phyloP scores from a whole-genome alignment of 192 early-diverging fungal genomes.

The Entomortierella lignicola region DNA sequence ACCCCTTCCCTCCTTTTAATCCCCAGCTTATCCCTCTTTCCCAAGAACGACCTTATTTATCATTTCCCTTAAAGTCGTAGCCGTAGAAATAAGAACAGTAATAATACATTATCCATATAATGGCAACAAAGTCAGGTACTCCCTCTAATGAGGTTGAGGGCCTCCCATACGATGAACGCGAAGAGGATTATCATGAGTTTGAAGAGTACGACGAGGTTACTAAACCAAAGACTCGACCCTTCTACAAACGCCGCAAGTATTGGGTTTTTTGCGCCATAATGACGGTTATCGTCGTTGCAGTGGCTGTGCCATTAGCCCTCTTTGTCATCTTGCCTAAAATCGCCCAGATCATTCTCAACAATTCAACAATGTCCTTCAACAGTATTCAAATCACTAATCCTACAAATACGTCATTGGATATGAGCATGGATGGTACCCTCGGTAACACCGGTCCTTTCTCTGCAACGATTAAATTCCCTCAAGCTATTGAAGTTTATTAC shows the following conservation, averaged over 20 bases:
- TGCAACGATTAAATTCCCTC: slow-evolving; percentile 59
- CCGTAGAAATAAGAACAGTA: slow-evolving; percentile 1
- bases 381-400: slow-evolving; percentile 55
- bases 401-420: slow-evolving; percentile 49
- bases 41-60: neutral
- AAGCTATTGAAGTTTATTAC: slow-evolving; percentile 56
- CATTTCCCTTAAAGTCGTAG: neutral
- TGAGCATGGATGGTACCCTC: slow-evolving; percentile 53
- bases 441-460: slow-evolving; percentile 63
- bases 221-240: slow-evolving; percentile 48
- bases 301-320: slow-evolving; percentile 57
- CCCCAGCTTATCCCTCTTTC: neutral
- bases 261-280: slow-evolving; percentile 64
- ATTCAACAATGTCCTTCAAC: slow-evolving; percentile 51
- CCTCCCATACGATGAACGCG: slow-evolving; percentile 47
- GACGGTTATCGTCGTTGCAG: slow-evolving; percentile 55
- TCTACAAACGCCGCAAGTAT: slow-evolving; percentile 63
- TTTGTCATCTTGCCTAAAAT: slow-evolving; percentile 67
- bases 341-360: slow-evolving; percentile 60
- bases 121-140: slow-evolving; percentile 12
- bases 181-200: slow-evolving; percentile 49
- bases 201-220: slow-evolving; percentile 59
- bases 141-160: slow-evolving; percentile 19
- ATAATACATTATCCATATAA: neutral
- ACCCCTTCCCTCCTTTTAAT: neutral